Evolutionary conservation across 495 filamentous ascomycete genomes (phyloP).

Genomic region (Trichodelitschia bisporula): DNA sequence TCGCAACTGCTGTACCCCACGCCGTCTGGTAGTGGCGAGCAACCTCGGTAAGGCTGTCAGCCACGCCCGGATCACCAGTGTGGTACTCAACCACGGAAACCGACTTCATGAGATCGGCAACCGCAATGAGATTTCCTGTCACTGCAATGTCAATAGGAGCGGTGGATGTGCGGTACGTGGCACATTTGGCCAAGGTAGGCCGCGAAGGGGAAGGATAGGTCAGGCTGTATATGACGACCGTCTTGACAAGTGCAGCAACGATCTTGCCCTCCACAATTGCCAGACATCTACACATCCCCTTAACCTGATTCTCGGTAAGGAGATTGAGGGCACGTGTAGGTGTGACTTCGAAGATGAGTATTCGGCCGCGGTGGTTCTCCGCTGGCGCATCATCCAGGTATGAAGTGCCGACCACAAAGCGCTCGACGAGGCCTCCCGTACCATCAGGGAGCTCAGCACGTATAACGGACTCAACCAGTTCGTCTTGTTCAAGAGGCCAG

Average conservation of each 20-base stretch:
- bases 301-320: constrained; percentile 34
- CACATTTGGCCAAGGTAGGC: constrained; percentile 32
- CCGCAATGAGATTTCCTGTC: constrained; percentile 36
- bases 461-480: constrained; percentile 68
- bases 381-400: constrained; percentile 36
- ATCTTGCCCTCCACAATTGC: constrained; percentile 53
- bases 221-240: constrained; percentile 23
- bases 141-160: constrained; percentile 68
- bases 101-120: constrained; percentile 90
- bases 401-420: constrained; percentile 75
- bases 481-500: constrained; percentile 26
- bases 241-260: constrained; percentile 67
- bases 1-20: constrained; percentile 58
- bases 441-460: constrained; percentile 50
- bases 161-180: constrained; percentile 57
- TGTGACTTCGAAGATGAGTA: constrained; percentile 66
- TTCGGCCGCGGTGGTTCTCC: constrained; percentile 38
- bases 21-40: constrained; percentile 57
- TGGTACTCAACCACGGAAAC: constrained; percentile 48
- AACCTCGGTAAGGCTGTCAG: constrained; percentile 37
- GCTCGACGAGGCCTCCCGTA: constrained; percentile 32
- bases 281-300: constrained; percentile 55
- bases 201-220: constrained; percentile 11
- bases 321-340: constrained; percentile 42
- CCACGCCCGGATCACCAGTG: constrained; percentile 14